phyloP scores from a whole-genome alignment of 768 basidiomycete species.

The Floccularia luteovirens region DNA sequence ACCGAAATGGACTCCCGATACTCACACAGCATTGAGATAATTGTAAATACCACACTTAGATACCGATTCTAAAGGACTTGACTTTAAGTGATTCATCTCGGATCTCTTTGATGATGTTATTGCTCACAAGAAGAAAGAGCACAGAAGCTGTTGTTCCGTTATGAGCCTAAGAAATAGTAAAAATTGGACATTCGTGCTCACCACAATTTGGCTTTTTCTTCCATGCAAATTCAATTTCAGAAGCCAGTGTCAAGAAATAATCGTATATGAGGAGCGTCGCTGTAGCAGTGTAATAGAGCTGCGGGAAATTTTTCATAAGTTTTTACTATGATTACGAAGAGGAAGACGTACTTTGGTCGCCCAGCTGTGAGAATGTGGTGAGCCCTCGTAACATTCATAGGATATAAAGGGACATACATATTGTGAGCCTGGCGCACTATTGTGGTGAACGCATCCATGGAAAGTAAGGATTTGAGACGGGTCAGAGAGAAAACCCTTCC shows the following conservation, averaged over 20 bases:
- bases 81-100: background rate
- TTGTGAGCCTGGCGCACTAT: too few species aligned
- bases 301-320: too few species aligned
- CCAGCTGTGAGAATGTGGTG: too few species aligned
- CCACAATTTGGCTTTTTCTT: slow-evolving; percentile 4
- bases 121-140: slow-evolving; percentile 12
- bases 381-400: too few species aligned
- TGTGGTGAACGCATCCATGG: too few species aligned
- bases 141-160: slow-evolving; percentile 10
- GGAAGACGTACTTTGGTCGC: too few species aligned
- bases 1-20: background rate
- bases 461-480: too few species aligned
- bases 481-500: too few species aligned
- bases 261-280: slow-evolving; percentile 11
- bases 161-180: background rate
- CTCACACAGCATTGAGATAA: slow-evolving; percentile 8
- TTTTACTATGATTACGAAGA: too few species aligned
- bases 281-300: slow-evolving; percentile 6
- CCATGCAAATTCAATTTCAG: slow-evolving; percentile 13
- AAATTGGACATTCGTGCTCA: slow-evolving; percentile 1
- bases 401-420: too few species aligned
- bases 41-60: slow-evolving; percentile 9
- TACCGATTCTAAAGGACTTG: slow-evolving; percentile 11
- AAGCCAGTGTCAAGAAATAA: slow-evolving; percentile 10
- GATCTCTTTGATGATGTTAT: background rate